Evolutionary conservation across 768 basidiomycete genomes (phyloP).

Genomic region (Tremella fuciformis): DNA sequence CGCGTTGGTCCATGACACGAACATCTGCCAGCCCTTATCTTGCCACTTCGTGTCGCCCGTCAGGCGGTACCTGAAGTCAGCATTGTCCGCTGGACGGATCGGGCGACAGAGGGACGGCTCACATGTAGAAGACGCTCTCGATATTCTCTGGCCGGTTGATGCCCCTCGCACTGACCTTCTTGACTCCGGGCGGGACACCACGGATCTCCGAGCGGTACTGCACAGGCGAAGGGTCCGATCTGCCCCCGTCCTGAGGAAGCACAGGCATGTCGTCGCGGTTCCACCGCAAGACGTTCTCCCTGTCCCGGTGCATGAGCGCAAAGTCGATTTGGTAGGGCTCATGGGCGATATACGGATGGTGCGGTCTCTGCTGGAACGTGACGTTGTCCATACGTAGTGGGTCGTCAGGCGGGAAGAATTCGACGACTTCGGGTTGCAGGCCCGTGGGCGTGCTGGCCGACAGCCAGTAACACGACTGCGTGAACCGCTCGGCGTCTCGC

Average conservation of each 20-base stretch:
- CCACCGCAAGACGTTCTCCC: constrained; percentile 2
- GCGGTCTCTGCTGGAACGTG: constrained; percentile 1
- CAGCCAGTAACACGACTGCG: constrained; percentile 53
- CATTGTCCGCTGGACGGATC: too few relatives aligned
- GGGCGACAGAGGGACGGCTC: neutral
- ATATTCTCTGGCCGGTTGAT: constrained; percentile 55
- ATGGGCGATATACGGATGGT: constrained; percentile 9
- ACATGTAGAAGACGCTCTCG: constrained; percentile 51
- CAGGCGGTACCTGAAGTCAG: constrained; percentile 45
- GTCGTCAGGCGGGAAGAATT: constrained; percentile 30
- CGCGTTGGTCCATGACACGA: constrained; percentile 48
- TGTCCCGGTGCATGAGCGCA: neutral
- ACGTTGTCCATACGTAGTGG: neutral
- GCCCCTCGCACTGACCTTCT: constrained; percentile 32
- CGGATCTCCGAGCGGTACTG: constrained; percentile 21
- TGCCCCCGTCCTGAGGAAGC: neutral
- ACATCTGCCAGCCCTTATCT: constrained; percentile 56
- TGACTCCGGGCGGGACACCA: constrained; percentile 43
- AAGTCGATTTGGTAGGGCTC: too few relatives aligned
- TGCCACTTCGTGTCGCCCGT: constrained; percentile 56
- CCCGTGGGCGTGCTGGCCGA: constrained; percentile 45
- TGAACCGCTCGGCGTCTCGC: constrained; percentile 44
- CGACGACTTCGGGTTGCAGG: constrained; percentile 46
- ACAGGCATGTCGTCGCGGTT: neutral
- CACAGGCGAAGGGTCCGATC: neutral